Percentiles rank a stretch among this genome's conserved stretches.
Evolutionary conservation across 2,329 filamentous ascomycete species (phyloP).

Genomic region (Pseudocercospora crystallina): DNA sequence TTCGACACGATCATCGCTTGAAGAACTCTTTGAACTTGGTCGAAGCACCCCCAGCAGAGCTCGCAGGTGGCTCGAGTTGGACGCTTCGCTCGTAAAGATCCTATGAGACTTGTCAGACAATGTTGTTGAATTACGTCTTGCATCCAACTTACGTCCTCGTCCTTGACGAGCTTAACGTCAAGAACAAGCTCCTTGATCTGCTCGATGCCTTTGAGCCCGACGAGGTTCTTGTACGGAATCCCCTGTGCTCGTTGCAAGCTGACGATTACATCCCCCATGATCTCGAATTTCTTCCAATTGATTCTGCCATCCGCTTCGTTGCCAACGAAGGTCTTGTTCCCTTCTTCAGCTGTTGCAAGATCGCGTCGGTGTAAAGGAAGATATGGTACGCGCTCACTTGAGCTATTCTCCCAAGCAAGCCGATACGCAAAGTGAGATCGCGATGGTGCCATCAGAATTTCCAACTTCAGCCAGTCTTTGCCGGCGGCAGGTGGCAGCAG

Average conservation of each 20-base stretch:
- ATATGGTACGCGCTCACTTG: slow-evolving; percentile 86
- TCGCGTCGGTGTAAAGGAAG: slow-evolving; percentile 87
- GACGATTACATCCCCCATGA: slow-evolving; percentile 87
- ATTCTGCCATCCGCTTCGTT: slow-evolving; percentile 56
- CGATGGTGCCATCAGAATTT: slow-evolving; percentile 88
- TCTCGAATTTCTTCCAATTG: slow-evolving; percentile 98
- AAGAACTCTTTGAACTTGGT: slow-evolving; percentile 47
- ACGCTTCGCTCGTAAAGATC: slow-evolving; percentile 61
- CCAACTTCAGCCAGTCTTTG: slow-evolving; percentile 83
- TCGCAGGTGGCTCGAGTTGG: slow-evolving; percentile 49
- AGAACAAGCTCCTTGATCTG: slow-evolving; percentile 72
- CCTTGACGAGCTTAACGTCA: slow-evolving; percentile 76
- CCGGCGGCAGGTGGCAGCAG: slow-evolving; percentile 70
- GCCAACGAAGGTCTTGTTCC: slow-evolving; percentile 84
- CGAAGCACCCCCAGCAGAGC: slow-evolving; percentile 26
- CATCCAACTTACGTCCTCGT: slow-evolving; percentile 72
- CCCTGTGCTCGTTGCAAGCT: slow-evolving; percentile 91
- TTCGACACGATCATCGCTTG: slow-evolving; percentile 39
- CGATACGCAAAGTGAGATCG: slow-evolving; percentile 94
- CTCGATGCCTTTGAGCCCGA: slow-evolving; percentile 58
- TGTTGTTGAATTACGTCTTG: not conserved
- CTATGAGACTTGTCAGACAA: slow-evolving; percentile 37
- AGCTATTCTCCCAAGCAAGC: slow-evolving; percentile 95
- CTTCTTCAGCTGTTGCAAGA: slow-evolving; percentile 87
- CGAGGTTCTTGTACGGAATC: slow-evolving; percentile 71